Percentiles rank a stretch among this genome's conserved stretches.
Evolutionary conservation across 108 stramenopile genomes (phyloP).

Genomic region (Cyclotella choctawhatcheeana): DNA sequence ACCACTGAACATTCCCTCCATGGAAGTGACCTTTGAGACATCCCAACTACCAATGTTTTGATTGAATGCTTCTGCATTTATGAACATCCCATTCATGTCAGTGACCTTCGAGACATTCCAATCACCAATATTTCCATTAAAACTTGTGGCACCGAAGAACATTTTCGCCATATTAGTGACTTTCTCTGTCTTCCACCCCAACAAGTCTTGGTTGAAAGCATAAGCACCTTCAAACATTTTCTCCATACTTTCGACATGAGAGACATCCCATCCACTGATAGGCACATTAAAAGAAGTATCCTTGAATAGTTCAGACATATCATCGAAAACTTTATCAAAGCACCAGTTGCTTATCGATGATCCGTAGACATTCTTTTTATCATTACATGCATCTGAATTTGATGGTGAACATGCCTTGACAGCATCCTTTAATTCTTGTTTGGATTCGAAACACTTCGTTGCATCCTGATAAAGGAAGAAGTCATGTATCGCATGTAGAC

Average conservation of each 20-base stretch:
- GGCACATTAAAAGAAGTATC: neutral
- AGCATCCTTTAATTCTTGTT: too few species aligned
- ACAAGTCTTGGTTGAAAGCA: neutral
- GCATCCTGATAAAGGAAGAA: too few species aligned
- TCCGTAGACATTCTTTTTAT: too few species aligned
- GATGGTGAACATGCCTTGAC: too few species aligned
- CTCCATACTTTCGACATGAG: neutral
- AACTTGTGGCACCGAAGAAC: neutral
- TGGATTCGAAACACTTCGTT: too few species aligned
- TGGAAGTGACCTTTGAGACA: too few species aligned
- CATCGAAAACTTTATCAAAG: neutral
- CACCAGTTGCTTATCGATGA: too few species aligned
- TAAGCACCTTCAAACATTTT: neutral
- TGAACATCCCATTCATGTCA: neutral
- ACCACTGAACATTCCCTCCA: too few species aligned
- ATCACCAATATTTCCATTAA: neutral
- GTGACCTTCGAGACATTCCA: neutral
- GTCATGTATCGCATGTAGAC: too few species aligned
- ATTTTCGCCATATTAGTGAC: neutral
- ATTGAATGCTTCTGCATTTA: neutral
- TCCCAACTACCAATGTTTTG: too few species aligned
- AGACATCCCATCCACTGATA: neutral
- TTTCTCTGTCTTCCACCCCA: neutral
- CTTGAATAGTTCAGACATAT: neutral
- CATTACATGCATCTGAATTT: too few species aligned